Conservation (phyloP, 306 rosid genomes). For the Trifolium pratense region DNA sequence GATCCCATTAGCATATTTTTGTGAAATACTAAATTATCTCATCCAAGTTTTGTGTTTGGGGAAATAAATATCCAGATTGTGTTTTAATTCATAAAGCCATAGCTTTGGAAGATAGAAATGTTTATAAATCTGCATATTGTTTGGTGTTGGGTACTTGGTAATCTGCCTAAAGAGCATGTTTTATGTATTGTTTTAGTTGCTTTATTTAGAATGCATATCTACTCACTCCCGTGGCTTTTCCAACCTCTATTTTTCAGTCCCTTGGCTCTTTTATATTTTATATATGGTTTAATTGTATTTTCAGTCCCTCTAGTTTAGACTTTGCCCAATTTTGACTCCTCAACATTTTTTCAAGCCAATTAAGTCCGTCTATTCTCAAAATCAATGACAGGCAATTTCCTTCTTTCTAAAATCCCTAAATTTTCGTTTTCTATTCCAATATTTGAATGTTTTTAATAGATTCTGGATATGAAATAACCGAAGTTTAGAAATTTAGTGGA, state of each 20-base stretch:
- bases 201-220: conserved; percentile 11
- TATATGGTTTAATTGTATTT: neutral
- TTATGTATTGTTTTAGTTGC: conserved; percentile 5
- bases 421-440: neutral
- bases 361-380: neutral
- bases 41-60: neutral
- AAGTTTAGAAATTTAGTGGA: neutral
- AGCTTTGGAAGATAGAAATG: neutral
- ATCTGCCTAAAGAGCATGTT: neutral
- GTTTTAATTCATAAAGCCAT: conserved; percentile 15
- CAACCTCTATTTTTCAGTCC: neutral
- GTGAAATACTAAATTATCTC: neutral
- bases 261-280: neutral
- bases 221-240: neutral
- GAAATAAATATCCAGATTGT: conserved; percentile 13
- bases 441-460: neutral
- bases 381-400: neutral
- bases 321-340: too few species aligned
- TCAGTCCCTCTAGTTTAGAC: neutral
- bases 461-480: neutral
- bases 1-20: conserved; percentile 13
- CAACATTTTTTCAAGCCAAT: too few species aligned
- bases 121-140: neutral
- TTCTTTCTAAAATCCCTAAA: neutral
- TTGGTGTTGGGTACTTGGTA: conserved; percentile 3